Percentiles rank a stretch among this genome's conserved stretches.
These are phyloP conservation scores for Castanospermum australe DNA, from an alignment of 306 rosid species.

Conservation along the genomic window DNA sequence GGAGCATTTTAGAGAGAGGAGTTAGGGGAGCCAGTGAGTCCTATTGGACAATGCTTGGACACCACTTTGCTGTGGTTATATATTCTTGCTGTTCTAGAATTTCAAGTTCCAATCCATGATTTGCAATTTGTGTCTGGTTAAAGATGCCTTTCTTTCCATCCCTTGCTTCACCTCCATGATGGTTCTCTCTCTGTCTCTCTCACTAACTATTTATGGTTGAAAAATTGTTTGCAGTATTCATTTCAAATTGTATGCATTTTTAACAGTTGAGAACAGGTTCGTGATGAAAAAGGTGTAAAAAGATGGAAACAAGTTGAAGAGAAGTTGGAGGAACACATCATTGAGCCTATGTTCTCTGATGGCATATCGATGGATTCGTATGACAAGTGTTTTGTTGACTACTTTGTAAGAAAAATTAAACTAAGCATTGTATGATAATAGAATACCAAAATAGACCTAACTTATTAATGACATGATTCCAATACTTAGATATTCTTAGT, in stretches of 20 bases:
- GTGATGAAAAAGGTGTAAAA: conserved; percentile 7
- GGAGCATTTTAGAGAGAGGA: not conserved
- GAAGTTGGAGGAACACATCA: too few relatives aligned
- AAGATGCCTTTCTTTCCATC: not conserved
- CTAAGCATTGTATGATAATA: too few relatives aligned
- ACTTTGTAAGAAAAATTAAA: too few relatives aligned
- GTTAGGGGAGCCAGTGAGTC: conserved; percentile 37
- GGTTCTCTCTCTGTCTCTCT: not conserved
- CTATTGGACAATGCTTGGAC: conserved; percentile 35
- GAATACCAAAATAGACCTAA: too few relatives aligned
- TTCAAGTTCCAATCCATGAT: conserved; percentile 30
- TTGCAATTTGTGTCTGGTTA: not conserved
- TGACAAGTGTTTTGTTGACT: conserved; percentile 1
- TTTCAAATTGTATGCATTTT: too few relatives aligned
- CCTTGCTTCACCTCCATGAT: conserved; percentile 17
- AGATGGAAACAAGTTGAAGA: conserved; percentile 22
- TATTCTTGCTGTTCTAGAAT: conserved; percentile 38
- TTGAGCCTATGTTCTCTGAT: too few relatives aligned
- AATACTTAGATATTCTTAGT: too few relatives aligned
- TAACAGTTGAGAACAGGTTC: conserved; percentile 4
- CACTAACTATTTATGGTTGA: too few relatives aligned
- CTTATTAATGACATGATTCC: too few relatives aligned
- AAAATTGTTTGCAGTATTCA: too few relatives aligned
- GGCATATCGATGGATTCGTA: not conserved
- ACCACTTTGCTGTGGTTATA: conserved; percentile 1